phyloP scores from a whole-genome alignment of 78 protist genomes.

The Planoprotostelium fungivorum region DNA sequence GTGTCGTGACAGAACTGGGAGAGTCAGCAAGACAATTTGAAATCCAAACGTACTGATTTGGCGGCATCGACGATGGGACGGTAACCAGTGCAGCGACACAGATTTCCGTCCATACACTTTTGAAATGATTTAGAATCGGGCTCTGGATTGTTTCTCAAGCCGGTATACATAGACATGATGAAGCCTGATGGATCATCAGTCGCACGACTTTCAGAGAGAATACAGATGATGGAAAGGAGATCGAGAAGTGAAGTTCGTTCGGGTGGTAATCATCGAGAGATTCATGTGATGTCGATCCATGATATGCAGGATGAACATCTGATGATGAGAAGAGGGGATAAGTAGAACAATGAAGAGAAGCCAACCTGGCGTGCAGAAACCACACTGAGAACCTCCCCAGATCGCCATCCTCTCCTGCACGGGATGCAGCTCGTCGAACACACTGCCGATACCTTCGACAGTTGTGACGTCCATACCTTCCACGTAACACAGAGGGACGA shows the following conservation, averaged over 20 bases:
- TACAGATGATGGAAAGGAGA: too few relatives aligned
- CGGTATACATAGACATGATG: conserved; percentile 63
- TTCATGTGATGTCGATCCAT: too few relatives aligned
- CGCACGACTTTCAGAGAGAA: too few relatives aligned
- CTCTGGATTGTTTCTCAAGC: conserved; percentile 17
- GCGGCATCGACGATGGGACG: conserved; percentile 90
- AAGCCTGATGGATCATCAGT: too few relatives aligned
- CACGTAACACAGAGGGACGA: conserved; percentile 71
- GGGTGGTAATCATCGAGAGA: too few relatives aligned
- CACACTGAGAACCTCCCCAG: conserved; percentile 88
- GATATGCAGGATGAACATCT: too few relatives aligned
- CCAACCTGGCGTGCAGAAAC: conserved; percentile 93
- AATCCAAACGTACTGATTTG: conserved; percentile 16
- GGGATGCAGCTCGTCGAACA: conserved; percentile 28
- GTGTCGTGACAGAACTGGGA: background rate
- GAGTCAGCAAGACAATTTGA: background rate
- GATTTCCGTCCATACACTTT: conserved; percentile 82
- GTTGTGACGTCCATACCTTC: conserved; percentile 77
- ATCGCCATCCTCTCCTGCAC: conserved; percentile 58
- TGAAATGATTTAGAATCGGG: conserved; percentile 58
- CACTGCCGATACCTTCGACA: conserved; percentile 83
- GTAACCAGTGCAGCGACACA: conserved; percentile 98
- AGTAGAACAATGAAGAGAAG: too few relatives aligned
- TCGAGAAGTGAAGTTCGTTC: too few relatives aligned
- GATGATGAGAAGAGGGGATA: too few relatives aligned